Conservation (phyloP, 768 basidiomycete species). For the Lyophyllum semitale region DNA sequence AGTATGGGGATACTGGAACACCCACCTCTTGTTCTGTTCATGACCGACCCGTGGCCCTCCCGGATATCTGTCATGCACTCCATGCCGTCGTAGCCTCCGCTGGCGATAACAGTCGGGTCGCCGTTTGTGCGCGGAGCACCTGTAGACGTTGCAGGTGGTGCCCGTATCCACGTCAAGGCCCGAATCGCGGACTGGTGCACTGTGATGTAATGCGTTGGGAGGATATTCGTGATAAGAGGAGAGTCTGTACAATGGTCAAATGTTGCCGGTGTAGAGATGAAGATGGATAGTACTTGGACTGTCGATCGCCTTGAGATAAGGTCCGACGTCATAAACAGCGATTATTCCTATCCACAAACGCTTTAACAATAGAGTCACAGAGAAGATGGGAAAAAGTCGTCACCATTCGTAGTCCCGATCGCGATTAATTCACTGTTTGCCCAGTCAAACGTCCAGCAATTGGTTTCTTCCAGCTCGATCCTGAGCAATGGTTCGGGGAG, state of each 20-base stretch:
- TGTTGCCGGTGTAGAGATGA: not conserved
- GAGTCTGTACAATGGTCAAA: constrained; percentile 17
- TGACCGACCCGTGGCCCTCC: constrained; percentile 62
- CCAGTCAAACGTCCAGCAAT: constrained; percentile 88
- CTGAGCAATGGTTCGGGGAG: constrained; percentile 66
- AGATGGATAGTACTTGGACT: constrained; percentile 29
- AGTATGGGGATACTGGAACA: not conserved
- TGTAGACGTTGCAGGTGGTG: constrained; percentile 53
- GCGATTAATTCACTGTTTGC: constrained; percentile 82
- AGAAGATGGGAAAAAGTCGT: not conserved
- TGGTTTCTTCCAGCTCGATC: constrained; percentile 74
- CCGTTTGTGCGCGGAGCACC: constrained; percentile 47
- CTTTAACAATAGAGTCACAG: constrained; percentile 55
- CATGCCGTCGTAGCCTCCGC: constrained; percentile 81
- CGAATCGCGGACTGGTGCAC: constrained; percentile 83
- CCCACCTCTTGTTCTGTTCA: constrained; percentile 78
- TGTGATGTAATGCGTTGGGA: constrained; percentile 73
- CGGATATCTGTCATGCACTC: constrained; percentile 78
- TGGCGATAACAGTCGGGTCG: constrained; percentile 74
- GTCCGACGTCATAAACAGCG: constrained; percentile 56
- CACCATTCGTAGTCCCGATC: constrained; percentile 85
- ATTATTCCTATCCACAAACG: constrained; percentile 68
- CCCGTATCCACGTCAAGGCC: constrained; percentile 71
- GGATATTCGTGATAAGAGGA: constrained; percentile 37
- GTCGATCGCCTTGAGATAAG: constrained; percentile 36